phyloP scores from a whole-genome alignment of 495 filamentous ascomycete species.

The Penicillium robsamsonii region DNA sequence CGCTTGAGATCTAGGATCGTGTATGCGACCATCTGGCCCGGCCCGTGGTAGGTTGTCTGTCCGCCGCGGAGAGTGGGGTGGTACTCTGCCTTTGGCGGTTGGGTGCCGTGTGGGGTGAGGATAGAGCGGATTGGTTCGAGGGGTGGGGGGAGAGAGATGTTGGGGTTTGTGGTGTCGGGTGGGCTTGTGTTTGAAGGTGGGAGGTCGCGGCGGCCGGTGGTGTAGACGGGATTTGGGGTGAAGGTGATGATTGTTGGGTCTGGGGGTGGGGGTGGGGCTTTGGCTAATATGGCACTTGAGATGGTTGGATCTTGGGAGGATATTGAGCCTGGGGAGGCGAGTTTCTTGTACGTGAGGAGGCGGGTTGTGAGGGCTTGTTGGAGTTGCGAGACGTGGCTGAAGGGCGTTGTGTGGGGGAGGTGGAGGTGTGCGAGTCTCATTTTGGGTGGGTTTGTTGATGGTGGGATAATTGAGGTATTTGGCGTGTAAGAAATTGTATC shows the following conservation, averaged over 20 bases:
- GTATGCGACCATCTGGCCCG: conserved; percentile 88
- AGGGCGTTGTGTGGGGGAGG: conserved; percentile 57
- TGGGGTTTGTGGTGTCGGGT: conserved; percentile 23
- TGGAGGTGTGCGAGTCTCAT: conserved; percentile 67
- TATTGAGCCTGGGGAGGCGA: conserved; percentile 28
- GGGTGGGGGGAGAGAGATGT: conserved; percentile 37
- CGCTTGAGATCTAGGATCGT: conserved; percentile 74
- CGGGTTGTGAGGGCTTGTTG: conserved; percentile 49
- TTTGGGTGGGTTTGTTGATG: conserved; percentile 6
- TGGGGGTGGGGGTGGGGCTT: conserved; percentile 47
- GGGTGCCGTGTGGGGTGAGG: conserved; percentile 35
- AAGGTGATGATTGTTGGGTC: conserved; percentile 76
- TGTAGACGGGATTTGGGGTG: conserved; percentile 82
- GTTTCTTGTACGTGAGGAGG: conserved; percentile 47
- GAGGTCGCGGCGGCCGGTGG: conserved; percentile 80
- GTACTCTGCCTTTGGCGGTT: conserved; percentile 55
- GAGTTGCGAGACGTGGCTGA: conserved; percentile 45
- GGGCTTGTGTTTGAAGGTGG: conserved; percentile 49
- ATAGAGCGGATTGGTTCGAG: conserved; percentile 38
- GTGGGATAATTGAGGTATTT: conserved; percentile 2
- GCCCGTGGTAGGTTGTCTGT: conserved; percentile 92
- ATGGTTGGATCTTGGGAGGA: conserved; percentile 19
- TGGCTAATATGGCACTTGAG: conserved; percentile 2
- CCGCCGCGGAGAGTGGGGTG: conserved; percentile 76
- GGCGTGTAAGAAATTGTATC: neutral